Evolutionary conservation across 2,329 filamentous ascomycete genomes (phyloP).

Genomic region (Alternaria triticimaculans): DNA sequence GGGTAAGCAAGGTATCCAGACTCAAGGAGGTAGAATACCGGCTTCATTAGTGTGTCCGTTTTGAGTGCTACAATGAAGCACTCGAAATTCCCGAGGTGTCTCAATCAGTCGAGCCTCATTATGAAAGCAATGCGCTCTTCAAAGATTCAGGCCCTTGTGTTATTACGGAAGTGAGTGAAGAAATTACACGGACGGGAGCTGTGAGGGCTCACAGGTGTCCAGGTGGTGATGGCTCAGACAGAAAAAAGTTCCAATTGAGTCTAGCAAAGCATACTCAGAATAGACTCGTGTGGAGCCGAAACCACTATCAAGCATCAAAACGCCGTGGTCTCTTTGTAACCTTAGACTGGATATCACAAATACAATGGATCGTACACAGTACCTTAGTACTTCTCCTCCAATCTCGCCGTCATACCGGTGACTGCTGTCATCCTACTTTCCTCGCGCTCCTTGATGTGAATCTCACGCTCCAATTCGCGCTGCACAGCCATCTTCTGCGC

Average conservation of each 20-base stretch:
- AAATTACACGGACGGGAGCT: neutral
- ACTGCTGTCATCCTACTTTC: slow-evolving; percentile 21
- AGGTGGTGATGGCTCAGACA: neutral
- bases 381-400: slow-evolving; percentile 43
- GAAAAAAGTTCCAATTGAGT: neutral
- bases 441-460: slow-evolving; percentile 24
- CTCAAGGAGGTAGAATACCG: neutral
- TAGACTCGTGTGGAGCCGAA: neutral
- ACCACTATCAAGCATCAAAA: neutral
- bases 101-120: neutral
- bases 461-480: slow-evolving; percentile 31
- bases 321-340: neutral
- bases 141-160: neutral
- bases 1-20: neutral
- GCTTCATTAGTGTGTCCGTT: neutral
- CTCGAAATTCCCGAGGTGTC: neutral
- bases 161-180: neutral
- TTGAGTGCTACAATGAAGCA: neutral
- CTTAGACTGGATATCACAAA: slow-evolving; percentile 7
- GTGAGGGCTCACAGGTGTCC: too few species aligned
- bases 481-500: slow-evolving; percentile 41
- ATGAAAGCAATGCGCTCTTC: neutral
- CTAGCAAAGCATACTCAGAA: neutral
- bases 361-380: slow-evolving; percentile 2
- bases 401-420: slow-evolving; percentile 41